phyloP scores from a whole-genome alignment of 129 eudicot genomes.

The Deinandra increscens region DNA sequence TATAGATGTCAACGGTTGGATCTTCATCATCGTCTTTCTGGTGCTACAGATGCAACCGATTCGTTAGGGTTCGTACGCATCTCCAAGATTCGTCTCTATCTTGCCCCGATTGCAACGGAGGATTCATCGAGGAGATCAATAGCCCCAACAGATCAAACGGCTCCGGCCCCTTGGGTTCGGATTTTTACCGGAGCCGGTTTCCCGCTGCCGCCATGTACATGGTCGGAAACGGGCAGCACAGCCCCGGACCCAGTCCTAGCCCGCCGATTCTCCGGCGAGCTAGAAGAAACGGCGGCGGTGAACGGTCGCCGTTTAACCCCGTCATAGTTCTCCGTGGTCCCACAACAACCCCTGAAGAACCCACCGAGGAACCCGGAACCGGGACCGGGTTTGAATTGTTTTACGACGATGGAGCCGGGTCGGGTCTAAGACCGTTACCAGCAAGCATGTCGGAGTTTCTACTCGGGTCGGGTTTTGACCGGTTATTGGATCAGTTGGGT shows the following conservation, averaged over 20 bases:
- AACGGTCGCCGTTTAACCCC: conserved; percentile 71
- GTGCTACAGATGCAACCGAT: conserved; percentile 96
- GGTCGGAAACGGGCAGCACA: conserved; percentile 44
- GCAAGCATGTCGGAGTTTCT: conserved; percentile 87
- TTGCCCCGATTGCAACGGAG: conserved; percentile 87
- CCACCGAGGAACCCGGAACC: conserved; percentile 9
- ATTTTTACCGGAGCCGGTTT: conserved; percentile 51
- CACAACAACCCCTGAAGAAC: conserved; percentile 30
- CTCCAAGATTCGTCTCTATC: conserved; percentile 41
- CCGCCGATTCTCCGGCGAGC: conserved; percentile 59
- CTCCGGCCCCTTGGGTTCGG: conserved; percentile 46
- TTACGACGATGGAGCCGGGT: conserved; percentile 92
- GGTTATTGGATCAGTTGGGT: conserved; percentile 78
- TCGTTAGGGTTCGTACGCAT: conserved; percentile 48
- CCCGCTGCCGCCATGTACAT: conserved; percentile 81
- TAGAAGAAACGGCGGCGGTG: conserved; percentile 46
- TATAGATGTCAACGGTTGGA: conserved; percentile 50
- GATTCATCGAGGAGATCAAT: conserved; percentile 67
- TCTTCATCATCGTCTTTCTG: conserved; percentile 58
- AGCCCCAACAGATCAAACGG: conserved; percentile 35
- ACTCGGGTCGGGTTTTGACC: conserved; percentile 91
- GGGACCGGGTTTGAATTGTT: conserved; percentile 63
- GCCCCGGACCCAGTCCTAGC: conserved; percentile 44
- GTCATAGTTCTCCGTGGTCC: conserved; percentile 44
- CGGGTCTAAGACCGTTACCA: conserved; percentile 87